These are phyloP conservation scores for Lophium mytilinum DNA, from an alignment of 495 filamentous ascomycete species.

Conservation along the genomic window DNA sequence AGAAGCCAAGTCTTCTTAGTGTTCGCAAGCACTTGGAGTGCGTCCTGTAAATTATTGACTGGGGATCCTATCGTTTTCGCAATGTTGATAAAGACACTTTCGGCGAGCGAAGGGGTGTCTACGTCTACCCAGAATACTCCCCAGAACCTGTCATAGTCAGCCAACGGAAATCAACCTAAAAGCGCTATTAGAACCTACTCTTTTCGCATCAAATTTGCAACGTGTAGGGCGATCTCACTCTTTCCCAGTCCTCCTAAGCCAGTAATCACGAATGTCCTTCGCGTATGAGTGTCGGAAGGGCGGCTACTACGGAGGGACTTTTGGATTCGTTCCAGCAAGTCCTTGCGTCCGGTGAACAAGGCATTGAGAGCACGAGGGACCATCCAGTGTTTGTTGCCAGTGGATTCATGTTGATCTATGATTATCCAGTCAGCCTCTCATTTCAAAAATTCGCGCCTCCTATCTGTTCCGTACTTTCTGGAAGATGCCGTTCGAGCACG, in stretches of 20 bases:
- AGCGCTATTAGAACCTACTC: conserved; percentile 5
- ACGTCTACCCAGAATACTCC: conserved; percentile 20
- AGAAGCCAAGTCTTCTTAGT: conserved; percentile 14
- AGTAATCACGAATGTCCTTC: conserved; percentile 12
- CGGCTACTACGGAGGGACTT: background rate
- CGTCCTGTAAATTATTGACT: conserved; percentile 4
- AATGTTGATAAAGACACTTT: conserved; percentile 6
- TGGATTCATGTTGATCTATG: background rate
- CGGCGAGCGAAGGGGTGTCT: background rate
- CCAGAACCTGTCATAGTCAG: conserved; percentile 14
- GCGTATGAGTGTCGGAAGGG: background rate
- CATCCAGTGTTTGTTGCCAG: conserved; percentile 8
- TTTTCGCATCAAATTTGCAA: conserved; percentile 12
- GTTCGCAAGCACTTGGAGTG: conserved; percentile 5
- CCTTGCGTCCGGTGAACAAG: conserved; percentile 5
- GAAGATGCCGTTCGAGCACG: too few relatives aligned
- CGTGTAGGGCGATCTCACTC: conserved; percentile 16
- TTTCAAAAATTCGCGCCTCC: too few relatives aligned
- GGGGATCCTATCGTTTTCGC: conserved; percentile 3
- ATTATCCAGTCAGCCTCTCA: too few relatives aligned
- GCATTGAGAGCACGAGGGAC: conserved; percentile 5
- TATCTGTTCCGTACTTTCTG: too few relatives aligned
- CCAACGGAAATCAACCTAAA: background rate
- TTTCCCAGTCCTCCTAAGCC: conserved; percentile 15
- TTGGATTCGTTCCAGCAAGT: conserved; percentile 4